Evolutionary conservation across 2,329 filamentous ascomycete genomes (phyloP), one percentile per base, ranked within the genome.

Genomic region (Hymenoscyphus salicellus): DNA sequence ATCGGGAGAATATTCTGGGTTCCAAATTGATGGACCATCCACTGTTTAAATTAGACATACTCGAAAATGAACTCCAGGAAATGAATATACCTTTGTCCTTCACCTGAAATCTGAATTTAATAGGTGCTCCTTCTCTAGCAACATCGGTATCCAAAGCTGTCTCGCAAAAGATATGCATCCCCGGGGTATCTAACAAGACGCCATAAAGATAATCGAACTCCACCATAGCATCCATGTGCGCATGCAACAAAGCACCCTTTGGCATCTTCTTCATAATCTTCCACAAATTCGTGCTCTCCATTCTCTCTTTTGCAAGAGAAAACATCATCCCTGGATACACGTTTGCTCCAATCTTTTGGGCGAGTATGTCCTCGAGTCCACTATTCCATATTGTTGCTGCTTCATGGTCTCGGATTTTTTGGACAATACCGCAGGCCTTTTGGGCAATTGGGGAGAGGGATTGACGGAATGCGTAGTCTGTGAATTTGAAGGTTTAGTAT

Each of bases 321-420:
- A 97, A 97, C 90, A 96, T 95, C 89, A 97, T 96, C 11, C 93
- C 93, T 0, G 92, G 92, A 74, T 90, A 92, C 60, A 94, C 80
- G 70, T 87, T 86, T 66, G 86, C 83, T 71, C 86, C 82, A n/a
- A 78, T 80, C 63, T 86, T 79, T 68, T 85, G 83, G 3, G 89
- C 87, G 2, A 92, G 79, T 55, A 82, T 82, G 73, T 93, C 88
- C 72, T 94, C 90, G 59, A 90, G 85, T 56, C 86, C 84, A 36
- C 85, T 81, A 10, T 88, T 92, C 93, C 93, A 97, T 65, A 94
- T 80, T 2, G 86, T 88, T 61, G 83, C 80, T 72, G 88, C 86
- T 79, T 98, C 94, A 72, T 91, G 85, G 60, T 86, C 84, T 55
- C 93, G 88, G 73, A 97, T 95, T 66, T 86, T 85, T 6, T 87